phyloP scores from a whole-genome alignment of 2,329 filamentous ascomycete species.

The Helminthosporium solani region DNA sequence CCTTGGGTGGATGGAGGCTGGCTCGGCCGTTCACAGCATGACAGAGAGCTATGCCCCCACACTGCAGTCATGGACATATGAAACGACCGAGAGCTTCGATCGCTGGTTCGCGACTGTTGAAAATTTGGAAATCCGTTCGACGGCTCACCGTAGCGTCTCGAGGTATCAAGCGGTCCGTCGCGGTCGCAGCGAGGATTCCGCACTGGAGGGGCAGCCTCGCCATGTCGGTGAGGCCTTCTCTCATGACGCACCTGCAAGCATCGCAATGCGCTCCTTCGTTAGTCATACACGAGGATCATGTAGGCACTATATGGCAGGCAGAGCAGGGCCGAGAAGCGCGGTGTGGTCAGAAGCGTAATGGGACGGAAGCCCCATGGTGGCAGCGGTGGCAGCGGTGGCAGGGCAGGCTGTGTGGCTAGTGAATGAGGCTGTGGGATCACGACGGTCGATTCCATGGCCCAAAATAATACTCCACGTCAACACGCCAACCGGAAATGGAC shows the following conservation, averaged over 20 bases:
- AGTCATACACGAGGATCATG: neutral
- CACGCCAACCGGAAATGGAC: neutral
- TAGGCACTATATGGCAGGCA: neutral
- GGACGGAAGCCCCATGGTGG: too few species aligned
- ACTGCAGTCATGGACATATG: constrained; percentile 13
- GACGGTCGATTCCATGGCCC: neutral
- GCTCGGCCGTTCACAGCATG: constrained; percentile 1
- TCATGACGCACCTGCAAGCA: constrained; percentile 13
- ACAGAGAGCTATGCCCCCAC: constrained; percentile 7
- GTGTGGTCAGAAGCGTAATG: constrained; percentile 34
- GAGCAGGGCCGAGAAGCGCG: constrained; percentile 11
- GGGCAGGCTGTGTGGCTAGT: constrained; percentile 1
- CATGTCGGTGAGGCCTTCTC: constrained; percentile 21
- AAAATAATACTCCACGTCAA: neutral
- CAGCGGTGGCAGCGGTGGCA: constrained; percentile 4
- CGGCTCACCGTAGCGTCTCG: constrained; percentile 4
- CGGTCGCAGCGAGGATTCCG: neutral
- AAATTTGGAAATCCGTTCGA: neutral
- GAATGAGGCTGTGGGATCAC: neutral
- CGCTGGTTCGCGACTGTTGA: constrained; percentile 2
- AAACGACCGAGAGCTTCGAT: constrained; percentile 10
- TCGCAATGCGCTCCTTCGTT: neutral
- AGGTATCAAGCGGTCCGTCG: neutral
- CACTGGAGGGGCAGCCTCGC: constrained; percentile 4
- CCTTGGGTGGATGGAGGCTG: constrained; percentile 9